Percentiles rank a stretch among this genome's conserved stretches.
Conservation (phyloP, 495 filamentous ascomycete genomes). For the Neurospora sp. region DNA sequence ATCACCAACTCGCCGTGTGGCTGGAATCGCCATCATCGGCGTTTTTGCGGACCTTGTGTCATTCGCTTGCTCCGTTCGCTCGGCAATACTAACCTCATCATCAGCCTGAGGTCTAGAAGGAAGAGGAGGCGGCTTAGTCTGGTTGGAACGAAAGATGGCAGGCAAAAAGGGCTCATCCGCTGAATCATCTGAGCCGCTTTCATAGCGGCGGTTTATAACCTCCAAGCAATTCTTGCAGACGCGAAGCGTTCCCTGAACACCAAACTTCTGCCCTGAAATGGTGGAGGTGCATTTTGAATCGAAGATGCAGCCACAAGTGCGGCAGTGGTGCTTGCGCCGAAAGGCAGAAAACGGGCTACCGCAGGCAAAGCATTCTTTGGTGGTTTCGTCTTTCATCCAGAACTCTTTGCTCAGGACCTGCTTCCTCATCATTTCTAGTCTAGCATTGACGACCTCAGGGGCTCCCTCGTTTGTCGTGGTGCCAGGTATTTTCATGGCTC, state of each 20-base stretch:
- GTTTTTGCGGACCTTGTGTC: constrained; percentile 38
- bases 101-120: constrained; percentile 17
- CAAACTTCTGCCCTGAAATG: constrained; percentile 75
- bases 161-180: constrained; percentile 55
- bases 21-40: constrained; percentile 77
- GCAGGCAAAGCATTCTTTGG: constrained; percentile 93
- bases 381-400: constrained; percentile 99
- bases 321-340: constrained; percentile 91
- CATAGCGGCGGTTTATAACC: constrained; percentile 82
- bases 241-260: constrained; percentile 73
- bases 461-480: constrained; percentile 46
- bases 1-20: constrained; percentile 70
- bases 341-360: constrained; percentile 85
- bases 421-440: constrained; percentile 61
- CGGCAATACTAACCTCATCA: constrained; percentile 30
- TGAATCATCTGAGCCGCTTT: constrained; percentile 76
- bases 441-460: constrained; percentile 48
- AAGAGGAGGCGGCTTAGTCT: constrained; percentile 22
- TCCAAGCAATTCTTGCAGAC: constrained; percentile 92
- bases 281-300: constrained; percentile 91
- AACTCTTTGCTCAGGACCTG: constrained; percentile 86
- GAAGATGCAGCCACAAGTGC: constrained; percentile 91
- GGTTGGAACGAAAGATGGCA: constrained; percentile 42
- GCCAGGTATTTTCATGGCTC: constrained; percentile 39
- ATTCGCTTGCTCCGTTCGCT: constrained; percentile 31